Base-by-base conservation (phyloP, 2,329 filamentous ascomycete species). In the Aspergillus pseudotamarii region DNA sequence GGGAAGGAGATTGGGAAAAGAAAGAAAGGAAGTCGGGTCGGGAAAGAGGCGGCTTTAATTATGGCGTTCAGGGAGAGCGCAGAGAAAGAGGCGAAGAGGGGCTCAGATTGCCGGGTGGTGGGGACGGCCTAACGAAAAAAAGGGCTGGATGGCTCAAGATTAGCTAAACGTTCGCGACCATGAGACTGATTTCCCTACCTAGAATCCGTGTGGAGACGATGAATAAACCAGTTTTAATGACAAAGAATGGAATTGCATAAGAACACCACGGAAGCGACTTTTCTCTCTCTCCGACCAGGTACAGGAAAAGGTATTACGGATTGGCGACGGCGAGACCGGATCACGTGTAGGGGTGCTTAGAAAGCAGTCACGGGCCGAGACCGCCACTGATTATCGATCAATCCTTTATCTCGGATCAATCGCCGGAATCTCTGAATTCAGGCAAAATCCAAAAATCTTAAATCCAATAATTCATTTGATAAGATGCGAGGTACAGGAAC, bases 271-370 rank as follows among this genome's bases (percentile, higher is more conserved):
- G 34, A 36, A 36, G 14, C 34, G 34, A 53, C 19, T 34, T 28
- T 16, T 28, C 14, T 16, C 12, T 5, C 34, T 3, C 34, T 30
- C 50, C 8, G 19, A 19, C 23, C n/a, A 53, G 30, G 50, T 30
- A 28, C 43, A 59, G 28, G 23, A 21, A 19, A 28, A 55, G 28
- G 46, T 41, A 60, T 59, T 64, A 54, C 62, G 53, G 51, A 61
- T 63, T 59, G 63, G 34, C 51, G 38, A 45, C 58, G 64, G 43
- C 63, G 61, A 63, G 64, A 59, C 63, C 59, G 2, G 48, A 57
- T 70, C 69, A 71, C 69, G 69, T 71, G 69, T 4, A 12, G 11
- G 1, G 0, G 1, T 59, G 64, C 62, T 66, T 64, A 68, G 60
- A 51, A 64, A 64, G 59, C 64, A 43, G 21, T 46, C n/a, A 16